Evolutionary conservation across 2,329 filamentous ascomycete species (phyloP), one percentile per base, ranked within the genome.

Genomic region (Lecanosticta acicola): DNA sequence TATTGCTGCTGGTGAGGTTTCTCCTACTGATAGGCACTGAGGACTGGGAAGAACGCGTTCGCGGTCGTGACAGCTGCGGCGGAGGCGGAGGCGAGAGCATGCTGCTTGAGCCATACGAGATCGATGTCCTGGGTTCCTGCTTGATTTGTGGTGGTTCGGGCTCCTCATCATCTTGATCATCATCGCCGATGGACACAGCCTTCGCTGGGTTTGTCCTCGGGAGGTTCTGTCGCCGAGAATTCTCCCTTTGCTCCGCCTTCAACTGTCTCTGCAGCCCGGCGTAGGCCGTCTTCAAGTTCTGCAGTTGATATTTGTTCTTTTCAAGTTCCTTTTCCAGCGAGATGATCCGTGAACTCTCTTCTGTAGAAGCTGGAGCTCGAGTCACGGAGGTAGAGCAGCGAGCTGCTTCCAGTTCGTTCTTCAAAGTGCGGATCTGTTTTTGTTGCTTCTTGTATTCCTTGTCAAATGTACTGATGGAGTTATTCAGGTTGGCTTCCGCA

Each of bases 81-180:
- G n/a, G n/a, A n/a, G n/a, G 24, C 24, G 24, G 24, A 7, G 24
- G 24, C 24, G 24, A 29, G 5, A 29, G 5, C 24, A 29, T 11
- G 24, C 24, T 29, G n/a, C n/a, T n/a, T n/a, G n/a, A n/a, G n/a
- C n/a, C n/a, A n/a, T n/a, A n/a, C n/a, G n/a, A n/a, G n/a, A n/a
- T n/a, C n/a, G n/a, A n/a, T n/a, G 24, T 29, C 7, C 24, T n/a
- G 14, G 33, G 37, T 20, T 39, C 37, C 20, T 39, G 17, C 19
- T 39, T 39, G 10, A 39, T 26, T 4, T 11, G 26, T 7, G 37
- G 13, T 26, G 37, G 8, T 7, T 17, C 20, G 4, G 32, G 39
- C 20, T 48, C 45, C 11, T 48, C 45, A 24, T 48, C 40, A 29
- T 45, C 42, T 33, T 57, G 47, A 14, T 56, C 53, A 38, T 57